Base-by-base conservation (phyloP, 768 basidiomycete species). In the Boletus tomentosulus region DNA sequence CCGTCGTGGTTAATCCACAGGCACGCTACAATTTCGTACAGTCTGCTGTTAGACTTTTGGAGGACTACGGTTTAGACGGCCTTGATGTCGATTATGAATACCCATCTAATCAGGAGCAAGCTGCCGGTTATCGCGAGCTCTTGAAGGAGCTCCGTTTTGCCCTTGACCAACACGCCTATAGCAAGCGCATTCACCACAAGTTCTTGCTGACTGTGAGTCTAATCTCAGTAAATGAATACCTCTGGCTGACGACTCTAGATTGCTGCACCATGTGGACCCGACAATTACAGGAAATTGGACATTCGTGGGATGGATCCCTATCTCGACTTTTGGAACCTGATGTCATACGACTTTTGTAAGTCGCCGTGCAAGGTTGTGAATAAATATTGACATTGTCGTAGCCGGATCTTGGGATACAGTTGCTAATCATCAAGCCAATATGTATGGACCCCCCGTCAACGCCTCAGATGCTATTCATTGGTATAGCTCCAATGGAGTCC, bases 241-340 rank as follows among this genome's bases (percentile, higher is more conserved):
- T 50, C 16, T 39, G 13, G 27, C 28, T 60, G 42, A 51, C 48
- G 30, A 22, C 35, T 62, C 30, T 44, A 93, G 89, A 87, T 96
- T 50, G 92, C 92, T 37, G 91, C 96, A 1, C 95, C 97, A 2
- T 96, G 93, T 69, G 97, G 97, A 30, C 81, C 87, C 3, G 79
- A 87, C 58, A 85, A 97, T 61, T 94, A 92, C 72, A 74, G 84
- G 67, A 89, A 86, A 59, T 76, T 98, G 7, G 78, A 84, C 55
- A 76, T 93, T 44, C 73, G 70, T 24, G 90, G 90, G 56, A 98
- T 99, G 95, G 87, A 94, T 66, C 77, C 77, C 55, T 85, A 80
- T 54, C 83, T 99, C 24, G 89, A 92, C 64, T 94, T 98, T 68
- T 98, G 94, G 95, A 98, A 99, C 67, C 72, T 99, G 69, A 99